Evolutionary conservation across 2,329 filamentous ascomycete genomes (phyloP), one percentile per base, ranked within the genome.

Genomic region (Xylariomycetidae sp.): DNA sequence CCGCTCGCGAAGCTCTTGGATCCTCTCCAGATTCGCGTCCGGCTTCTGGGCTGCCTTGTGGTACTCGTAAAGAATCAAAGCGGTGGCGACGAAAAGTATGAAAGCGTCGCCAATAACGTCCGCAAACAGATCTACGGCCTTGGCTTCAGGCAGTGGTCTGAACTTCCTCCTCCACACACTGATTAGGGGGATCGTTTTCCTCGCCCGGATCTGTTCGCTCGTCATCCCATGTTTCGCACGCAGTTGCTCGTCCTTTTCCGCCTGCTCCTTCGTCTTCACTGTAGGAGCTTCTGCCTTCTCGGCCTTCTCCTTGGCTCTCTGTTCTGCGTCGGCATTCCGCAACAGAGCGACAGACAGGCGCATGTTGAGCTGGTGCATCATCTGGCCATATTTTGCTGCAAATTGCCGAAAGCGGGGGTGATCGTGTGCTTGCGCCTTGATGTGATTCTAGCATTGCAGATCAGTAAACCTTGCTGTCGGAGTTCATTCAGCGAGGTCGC

Each of bases 351-450:
- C 78, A 10, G 70, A 72, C 47, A 79, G 53, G 32, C 74, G 69
- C 77, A 82, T 82, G 48, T 81, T 82, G 33, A 82, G 57, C 57
- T 82, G 77, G 49, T 82, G 77, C 47, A 82, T 77, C 8, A 61
- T 57, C 50, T 82, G 77, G 38, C 77, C 77, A 51, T 79, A 79
- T 38, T 60, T 65, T 27, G 76, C 76, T 26, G 77, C 77, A 42
- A 79, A 72, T 5, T 56, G 57, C 36, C 77, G 74, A 53, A 82
- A 81, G 27, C 67, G 60, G 2, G 70, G 67, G 47, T 82, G 77
- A 26, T 81, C 76, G 48, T 82, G 77, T 29, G 77, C 78, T 56
- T 78, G 76, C 19, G 64, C 60, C 53, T 82, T 82, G 50, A 82
- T 82, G 44, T 64, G 75, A 53, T 81, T 82, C 77, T 82, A 28